phyloP scores from a whole-genome alignment of 805 yeast genomes.

The Kodamaea sagamina region DNA sequence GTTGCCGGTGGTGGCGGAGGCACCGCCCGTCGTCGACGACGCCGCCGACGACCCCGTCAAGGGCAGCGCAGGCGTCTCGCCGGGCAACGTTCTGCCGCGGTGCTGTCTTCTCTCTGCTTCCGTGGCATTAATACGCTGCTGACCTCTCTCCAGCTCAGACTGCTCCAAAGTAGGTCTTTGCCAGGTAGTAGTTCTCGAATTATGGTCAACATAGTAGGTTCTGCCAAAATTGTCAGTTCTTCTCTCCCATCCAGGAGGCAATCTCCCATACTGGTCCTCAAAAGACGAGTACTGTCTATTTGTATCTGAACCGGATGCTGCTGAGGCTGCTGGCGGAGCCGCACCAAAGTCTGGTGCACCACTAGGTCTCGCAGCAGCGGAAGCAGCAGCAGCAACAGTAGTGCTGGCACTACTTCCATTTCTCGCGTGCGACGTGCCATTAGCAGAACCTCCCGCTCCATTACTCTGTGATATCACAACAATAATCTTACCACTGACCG shows the following conservation, averaged over 20 bases:
- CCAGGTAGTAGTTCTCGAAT: slow-evolving; percentile 99
- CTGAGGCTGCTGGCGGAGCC: slow-evolving; percentile 15
- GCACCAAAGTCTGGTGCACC: slow-evolving; percentile 25
- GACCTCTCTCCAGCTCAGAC: slow-evolving; percentile 67
- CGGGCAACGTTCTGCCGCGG: slow-evolving; percentile 87
- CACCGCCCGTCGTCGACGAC: slow-evolving; percentile 38
- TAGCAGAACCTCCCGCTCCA: slow-evolving; percentile 17
- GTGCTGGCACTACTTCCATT: slow-evolving; percentile 11
- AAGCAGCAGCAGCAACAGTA: slow-evolving; percentile 21
- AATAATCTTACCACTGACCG: slow-evolving; percentile 91
- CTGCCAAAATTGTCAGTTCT: slow-evolving; percentile 97
- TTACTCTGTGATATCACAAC: slow-evolving; percentile 61
- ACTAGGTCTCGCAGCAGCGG: slow-evolving; percentile 19
- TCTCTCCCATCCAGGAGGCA: slow-evolving; percentile 99
- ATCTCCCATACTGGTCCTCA: slow-evolving; percentile 94
- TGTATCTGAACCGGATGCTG: slow-evolving; percentile 16
- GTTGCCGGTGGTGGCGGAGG: slow-evolving; percentile 38
- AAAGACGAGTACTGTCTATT: slow-evolving; percentile 83
- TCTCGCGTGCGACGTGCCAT: slow-evolving; percentile 15
- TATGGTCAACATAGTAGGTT: slow-evolving; percentile 97
- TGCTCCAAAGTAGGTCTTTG: slow-evolving; percentile 88
- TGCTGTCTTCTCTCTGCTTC: slow-evolving; percentile 91
- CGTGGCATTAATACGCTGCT: slow-evolving; percentile 65
- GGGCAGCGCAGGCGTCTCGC: slow-evolving; percentile 44
- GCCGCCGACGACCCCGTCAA: slow-evolving; percentile 40